A percentile compares a stretch with the other conserved stretches of the same genome.
These are phyloP conservation scores for Chrysochromulina tobinii DNA, from an alignment of 78 protist genomes.

Conservation along the genomic window DNA sequence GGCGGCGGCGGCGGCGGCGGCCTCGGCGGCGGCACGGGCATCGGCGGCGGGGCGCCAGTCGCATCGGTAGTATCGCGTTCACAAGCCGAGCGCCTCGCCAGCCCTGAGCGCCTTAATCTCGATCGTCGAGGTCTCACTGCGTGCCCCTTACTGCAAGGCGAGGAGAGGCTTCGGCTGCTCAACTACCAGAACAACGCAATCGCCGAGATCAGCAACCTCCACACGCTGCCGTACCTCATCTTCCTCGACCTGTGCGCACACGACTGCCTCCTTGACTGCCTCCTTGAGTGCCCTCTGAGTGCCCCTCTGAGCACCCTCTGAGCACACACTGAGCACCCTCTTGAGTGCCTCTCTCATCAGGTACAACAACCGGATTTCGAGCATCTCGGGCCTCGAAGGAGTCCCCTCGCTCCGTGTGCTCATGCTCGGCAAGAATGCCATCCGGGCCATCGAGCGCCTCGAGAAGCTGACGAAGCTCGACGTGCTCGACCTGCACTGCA, in stretches of 20 bases:
- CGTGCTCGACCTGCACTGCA: conserved; percentile 74
- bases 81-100: background rate
- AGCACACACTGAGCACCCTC: too few species aligned
- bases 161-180: conserved; percentile 58
- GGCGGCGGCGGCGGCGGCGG: background rate
- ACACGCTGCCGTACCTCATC: conserved; percentile 51
- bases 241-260: conserved; percentile 56
- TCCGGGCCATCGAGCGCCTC: conserved; percentile 35
- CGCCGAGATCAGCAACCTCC: conserved; percentile 24
- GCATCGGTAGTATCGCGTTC: background rate
- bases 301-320: too few species aligned
- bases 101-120: conserved; percentile 51
- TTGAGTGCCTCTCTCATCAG: too few species aligned
- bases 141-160: conserved; percentile 49
- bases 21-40: background rate
- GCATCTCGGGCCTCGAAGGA: conserved; percentile 29
- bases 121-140: conserved; percentile 40
- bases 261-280: too few species aligned
- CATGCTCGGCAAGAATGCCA: conserved; percentile 70
- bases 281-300: too few species aligned
- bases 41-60: background rate
- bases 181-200: conserved; percentile 65
- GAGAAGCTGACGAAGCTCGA: conserved; percentile 49
- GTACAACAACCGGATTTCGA: conserved; percentile 50
- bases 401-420: conserved; percentile 66